Evolutionary conservation across 2,329 filamentous ascomycete species (phyloP).

Genomic region (Colletotrichum salicis): DNA sequence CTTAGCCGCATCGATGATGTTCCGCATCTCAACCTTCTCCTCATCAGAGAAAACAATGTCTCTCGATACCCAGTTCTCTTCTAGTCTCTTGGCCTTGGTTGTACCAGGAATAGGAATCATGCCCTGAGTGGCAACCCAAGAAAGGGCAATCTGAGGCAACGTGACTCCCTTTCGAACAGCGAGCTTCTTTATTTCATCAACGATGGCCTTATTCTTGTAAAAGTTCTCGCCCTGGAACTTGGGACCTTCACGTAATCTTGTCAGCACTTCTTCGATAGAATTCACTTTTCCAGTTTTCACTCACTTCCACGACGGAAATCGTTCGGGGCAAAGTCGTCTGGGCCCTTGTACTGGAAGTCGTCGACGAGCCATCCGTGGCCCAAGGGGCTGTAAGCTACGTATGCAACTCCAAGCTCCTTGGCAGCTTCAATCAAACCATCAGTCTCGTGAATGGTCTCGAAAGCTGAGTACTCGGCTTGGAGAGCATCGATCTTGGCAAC

Average conservation of each 20-base stretch:
- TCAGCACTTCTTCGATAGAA: constrained; percentile 32
- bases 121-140: constrained; percentile 52
- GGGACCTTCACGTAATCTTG: constrained; percentile 39
- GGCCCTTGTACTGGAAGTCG: constrained; percentile 52
- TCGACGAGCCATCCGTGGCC: constrained; percentile 60
- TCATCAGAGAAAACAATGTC: constrained; percentile 49
- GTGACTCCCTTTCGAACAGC: constrained; percentile 47
- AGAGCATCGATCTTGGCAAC: constrained; percentile 59
- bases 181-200: constrained; percentile 53
- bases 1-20: constrained; percentile 49
- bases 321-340: constrained; percentile 55
- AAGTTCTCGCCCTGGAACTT: constrained; percentile 57
- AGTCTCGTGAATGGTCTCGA: constrained; percentile 39
- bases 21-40: constrained; percentile 51
- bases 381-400: constrained; percentile 57
- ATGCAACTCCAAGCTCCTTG: constrained; percentile 53
- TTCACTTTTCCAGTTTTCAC: constrained; percentile 22
- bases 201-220: constrained; percentile 54
- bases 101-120: constrained; percentile 59
- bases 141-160: constrained; percentile 49
- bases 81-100: constrained; percentile 50
- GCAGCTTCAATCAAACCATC: constrained; percentile 52
- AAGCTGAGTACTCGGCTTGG: constrained; percentile 56
- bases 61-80: constrained; percentile 52
- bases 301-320: constrained; percentile 53